Conservation (phyloP, 495 filamentous ascomycete species). For the Hypoxylon intermedium region DNA sequence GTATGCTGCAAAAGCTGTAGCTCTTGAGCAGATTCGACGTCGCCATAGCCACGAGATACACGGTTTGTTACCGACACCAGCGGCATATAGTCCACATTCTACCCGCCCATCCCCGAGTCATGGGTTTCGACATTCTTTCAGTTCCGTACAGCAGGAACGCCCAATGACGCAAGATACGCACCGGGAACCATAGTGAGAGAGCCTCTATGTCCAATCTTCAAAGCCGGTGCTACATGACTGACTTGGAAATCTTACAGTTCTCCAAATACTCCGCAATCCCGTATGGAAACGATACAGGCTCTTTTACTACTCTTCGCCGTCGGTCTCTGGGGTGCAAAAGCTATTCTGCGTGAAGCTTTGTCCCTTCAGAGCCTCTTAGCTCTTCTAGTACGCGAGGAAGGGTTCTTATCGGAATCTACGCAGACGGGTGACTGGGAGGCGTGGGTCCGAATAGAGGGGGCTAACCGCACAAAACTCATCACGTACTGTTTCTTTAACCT, state of each 20-base stretch:
- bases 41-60: constrained; percentile 60
- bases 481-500: constrained; percentile 67
- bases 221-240: constrained; percentile 19
- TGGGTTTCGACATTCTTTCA: constrained; percentile 58
- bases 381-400: constrained; percentile 61
- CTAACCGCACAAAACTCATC: constrained; percentile 63
- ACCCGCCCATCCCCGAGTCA: constrained; percentile 59
- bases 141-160: constrained; percentile 58
- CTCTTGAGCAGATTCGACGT: constrained; percentile 60
- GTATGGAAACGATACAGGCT: constrained; percentile 64
- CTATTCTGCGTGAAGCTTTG: constrained; percentile 63
- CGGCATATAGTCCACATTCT: constrained; percentile 59
- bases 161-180: constrained; percentile 61
- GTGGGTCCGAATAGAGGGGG: constrained; percentile 63
- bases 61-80: constrained; percentile 55
- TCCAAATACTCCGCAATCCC: constrained; percentile 59
- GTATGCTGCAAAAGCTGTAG: constrained; percentile 67
- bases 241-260: constrained; percentile 41
- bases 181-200: constrained; percentile 57
- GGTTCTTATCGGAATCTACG: constrained; percentile 51
- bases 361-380: constrained; percentile 61
- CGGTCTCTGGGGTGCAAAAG: constrained; percentile 63
- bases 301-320: constrained; percentile 63
- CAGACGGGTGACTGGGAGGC: constrained; percentile 61
- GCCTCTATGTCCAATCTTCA: not conserved